Base-by-base conservation (phyloP, 2,329 filamentous ascomycete species). In the Trichoderma endophyticum region DNA sequence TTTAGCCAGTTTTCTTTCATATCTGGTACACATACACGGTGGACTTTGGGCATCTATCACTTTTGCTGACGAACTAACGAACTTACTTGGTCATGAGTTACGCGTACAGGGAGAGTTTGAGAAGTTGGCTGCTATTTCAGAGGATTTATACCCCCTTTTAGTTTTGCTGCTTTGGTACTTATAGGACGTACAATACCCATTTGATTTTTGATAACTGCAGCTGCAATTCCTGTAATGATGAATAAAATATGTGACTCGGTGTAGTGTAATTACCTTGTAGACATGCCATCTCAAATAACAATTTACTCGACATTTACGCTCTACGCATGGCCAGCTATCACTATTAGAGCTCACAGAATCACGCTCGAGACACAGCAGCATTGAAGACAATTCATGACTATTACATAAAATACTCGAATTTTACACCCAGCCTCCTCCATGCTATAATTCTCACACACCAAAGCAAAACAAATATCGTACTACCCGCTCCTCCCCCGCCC, bases 371-470 rank as follows among this genome's bases (percentile, higher is more conserved):
- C 14, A 34, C 11, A 26, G 12, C 9, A n/a, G 1, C 4, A 43
- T 54, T 64, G 30, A 57, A 15, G 18, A 32, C 32, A 59, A 26
- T 66, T 66, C 51, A 65, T 66, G 30, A 70, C 57, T 36, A 70
- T 71, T 71, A 65, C 69, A 71, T 48, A n/a, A 48, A 70, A 9
- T 54, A 62, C 39, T 18, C 11, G 3, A 54, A 70, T 70, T 70
- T 51, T 62, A 62, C 30, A 62, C 48, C 57, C 30, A 51, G 14
- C 21, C 24, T 28, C 36, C 24, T 18, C 12, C 36, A 68, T 61
- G 26, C 56, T 60, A 69, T 61, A 43, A 63, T 18, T 6, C n/a
- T 62, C 39, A n/a, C 65, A 57, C 59, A 30, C 59, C 59, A 28
- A 57, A 21, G 6, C 5, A 28, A 34, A 66, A 24, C 32, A n/a